phyloP scores from a whole-genome alignment of 225 moss, liverwort and hornwort genomes.

The Rhytidiadelphus loreus region DNA sequence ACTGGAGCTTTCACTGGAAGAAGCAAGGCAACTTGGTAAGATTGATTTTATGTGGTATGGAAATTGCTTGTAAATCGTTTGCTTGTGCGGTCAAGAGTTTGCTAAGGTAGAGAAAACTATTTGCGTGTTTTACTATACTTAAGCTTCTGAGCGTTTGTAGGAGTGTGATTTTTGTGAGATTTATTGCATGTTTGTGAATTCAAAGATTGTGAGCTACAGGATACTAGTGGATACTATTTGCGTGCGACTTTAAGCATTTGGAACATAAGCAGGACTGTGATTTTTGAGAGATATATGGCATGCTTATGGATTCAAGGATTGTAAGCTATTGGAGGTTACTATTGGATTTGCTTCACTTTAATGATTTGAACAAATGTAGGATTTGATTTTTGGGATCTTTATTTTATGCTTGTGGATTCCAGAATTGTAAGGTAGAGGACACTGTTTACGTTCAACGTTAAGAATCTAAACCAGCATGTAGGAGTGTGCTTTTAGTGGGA shows the following conservation, averaged over 20 bases:
- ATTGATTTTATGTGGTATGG: background rate
- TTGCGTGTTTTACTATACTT: background rate
- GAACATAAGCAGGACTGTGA: background rate
- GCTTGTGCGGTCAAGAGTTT: background rate
- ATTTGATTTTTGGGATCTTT: background rate
- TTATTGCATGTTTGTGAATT: background rate
- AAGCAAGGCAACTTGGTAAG: constrained; percentile 93
- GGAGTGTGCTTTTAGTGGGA: background rate
- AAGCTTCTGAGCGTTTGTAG: background rate
- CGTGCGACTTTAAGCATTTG: background rate
- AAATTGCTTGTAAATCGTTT: background rate
- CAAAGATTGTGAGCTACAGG: background rate
- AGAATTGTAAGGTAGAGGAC: background rate
- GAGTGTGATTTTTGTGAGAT: background rate
- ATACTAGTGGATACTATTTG: background rate
- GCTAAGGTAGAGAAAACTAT: background rate
- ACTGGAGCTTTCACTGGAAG: constrained; percentile 85
- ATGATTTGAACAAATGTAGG: background rate
- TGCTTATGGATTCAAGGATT: background rate
- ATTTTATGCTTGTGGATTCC: background rate
- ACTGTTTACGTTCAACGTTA: background rate
- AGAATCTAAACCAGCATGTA: background rate
- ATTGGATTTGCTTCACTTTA: background rate
- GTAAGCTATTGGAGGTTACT: background rate
- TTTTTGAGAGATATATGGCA: background rate